Percentiles rank a stretch among this genome's conserved stretches.
Evolutionary conservation across 2,329 filamentous ascomycete genomes (phyloP).

Genomic region (Microcera coccophila): DNA sequence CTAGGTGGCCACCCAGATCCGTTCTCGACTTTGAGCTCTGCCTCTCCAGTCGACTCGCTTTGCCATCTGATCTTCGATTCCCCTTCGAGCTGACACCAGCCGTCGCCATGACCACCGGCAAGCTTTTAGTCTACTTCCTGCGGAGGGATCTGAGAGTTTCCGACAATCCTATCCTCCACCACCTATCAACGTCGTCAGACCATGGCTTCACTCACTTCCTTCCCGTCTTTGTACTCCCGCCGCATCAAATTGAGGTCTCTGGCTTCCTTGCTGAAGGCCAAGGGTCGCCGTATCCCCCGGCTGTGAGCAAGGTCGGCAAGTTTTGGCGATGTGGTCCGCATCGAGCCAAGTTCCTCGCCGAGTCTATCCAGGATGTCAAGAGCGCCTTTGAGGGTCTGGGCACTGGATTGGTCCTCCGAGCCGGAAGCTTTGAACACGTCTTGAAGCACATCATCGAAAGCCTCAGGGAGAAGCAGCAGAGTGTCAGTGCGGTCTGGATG

Average conservation of each 20-base stretch:
- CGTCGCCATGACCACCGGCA: conserved; percentile 33
- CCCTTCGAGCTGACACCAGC: background rate
- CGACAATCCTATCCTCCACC: conserved; percentile 71
- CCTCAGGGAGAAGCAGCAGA: conserved; percentile 39
- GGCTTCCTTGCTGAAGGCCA: conserved; percentile 60
- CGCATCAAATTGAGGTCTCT: conserved; percentile 69
- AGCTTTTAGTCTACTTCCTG: conserved; percentile 66
- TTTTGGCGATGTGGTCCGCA: conserved; percentile 74
- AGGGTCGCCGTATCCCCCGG: conserved; percentile 64
- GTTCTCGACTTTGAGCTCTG: background rate
- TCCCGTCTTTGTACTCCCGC: conserved; percentile 65
- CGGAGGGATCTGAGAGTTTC: conserved; percentile 68
- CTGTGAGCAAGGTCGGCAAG: conserved; percentile 58
- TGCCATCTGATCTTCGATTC: background rate
- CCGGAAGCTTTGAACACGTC: conserved; percentile 58
- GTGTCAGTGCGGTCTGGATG: conserved; percentile 67
- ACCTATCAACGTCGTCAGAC: conserved; percentile 42
- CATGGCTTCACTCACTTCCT: conserved; percentile 65
- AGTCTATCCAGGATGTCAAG: conserved; percentile 72
- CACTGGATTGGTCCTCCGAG: conserved; percentile 60
- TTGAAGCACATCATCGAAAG: conserved; percentile 54
- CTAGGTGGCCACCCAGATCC: too few species aligned
- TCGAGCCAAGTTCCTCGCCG: conserved; percentile 66
- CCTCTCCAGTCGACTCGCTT: too few species aligned
- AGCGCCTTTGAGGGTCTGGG: conserved; percentile 53